Conservation (phyloP, 2,329 filamentous ascomycete genomes). For the Sarocladium kiliense region DNA sequence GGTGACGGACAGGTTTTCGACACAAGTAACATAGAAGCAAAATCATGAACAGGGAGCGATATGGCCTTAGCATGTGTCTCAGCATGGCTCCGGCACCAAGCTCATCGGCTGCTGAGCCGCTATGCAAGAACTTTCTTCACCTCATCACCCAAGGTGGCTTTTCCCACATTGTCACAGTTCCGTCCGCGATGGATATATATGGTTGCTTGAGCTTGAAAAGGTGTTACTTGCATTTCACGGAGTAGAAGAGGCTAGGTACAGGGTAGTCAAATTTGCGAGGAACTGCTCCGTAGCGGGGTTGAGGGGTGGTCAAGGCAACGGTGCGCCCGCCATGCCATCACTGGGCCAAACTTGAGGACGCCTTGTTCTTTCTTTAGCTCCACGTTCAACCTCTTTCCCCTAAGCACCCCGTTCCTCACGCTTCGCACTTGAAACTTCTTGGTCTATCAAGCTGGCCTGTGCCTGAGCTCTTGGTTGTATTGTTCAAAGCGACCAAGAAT, state of each 20-base stretch:
- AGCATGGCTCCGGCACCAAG: background rate
- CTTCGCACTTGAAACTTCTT: too few relatives aligned
- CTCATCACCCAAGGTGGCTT: too few relatives aligned
- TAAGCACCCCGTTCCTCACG: background rate
- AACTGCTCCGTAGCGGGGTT: slow-evolving; percentile 3
- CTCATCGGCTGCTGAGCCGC: too few relatives aligned
- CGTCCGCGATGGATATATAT: too few relatives aligned
- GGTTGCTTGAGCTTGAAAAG: too few relatives aligned
- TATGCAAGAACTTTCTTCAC: too few relatives aligned
- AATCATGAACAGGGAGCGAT: background rate
- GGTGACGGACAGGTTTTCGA: slow-evolving; percentile 58
- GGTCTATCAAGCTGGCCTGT: background rate
- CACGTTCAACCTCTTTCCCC: slow-evolving; percentile 3
- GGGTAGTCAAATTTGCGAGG: background rate
- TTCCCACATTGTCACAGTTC: too few relatives aligned
- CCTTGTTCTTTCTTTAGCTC: background rate
- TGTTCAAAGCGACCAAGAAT: background rate
- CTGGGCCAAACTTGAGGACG: slow-evolving; percentile 1
- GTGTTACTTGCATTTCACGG: too few relatives aligned
- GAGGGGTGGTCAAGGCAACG: slow-evolving; percentile 3
- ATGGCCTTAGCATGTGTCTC: too few relatives aligned
- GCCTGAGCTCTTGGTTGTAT: background rate
- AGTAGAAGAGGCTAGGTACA: too few relatives aligned
- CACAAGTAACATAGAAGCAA: background rate
- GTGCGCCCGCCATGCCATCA: slow-evolving; percentile 4